These are phyloP conservation scores for Nicotiana knightiana DNA, from an alignment of 257 asterid genomes.

Conservation along the genomic window DNA sequence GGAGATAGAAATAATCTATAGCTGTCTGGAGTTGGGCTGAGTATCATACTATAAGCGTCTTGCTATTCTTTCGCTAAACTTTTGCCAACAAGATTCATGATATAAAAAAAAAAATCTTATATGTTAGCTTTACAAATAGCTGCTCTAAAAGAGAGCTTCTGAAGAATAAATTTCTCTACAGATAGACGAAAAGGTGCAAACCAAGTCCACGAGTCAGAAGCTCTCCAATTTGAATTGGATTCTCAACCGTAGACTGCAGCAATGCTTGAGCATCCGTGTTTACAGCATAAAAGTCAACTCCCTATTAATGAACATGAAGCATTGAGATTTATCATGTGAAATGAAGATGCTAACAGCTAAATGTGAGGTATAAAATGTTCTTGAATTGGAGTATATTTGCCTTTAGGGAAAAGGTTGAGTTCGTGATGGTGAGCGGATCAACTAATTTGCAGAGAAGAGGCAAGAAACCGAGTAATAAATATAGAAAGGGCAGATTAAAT, in stretches of 20 bases:
- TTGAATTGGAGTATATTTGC: neutral
- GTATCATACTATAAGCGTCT: neutral
- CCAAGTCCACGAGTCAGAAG: conserved; percentile 99
- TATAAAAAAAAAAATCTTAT: neutral
- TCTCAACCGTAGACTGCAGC: conserved; percentile 72
- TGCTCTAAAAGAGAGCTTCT: neutral
- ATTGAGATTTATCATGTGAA: conserved; percentile 13
- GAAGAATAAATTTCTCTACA: neutral
- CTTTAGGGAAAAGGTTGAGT: neutral
- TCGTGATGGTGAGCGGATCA: neutral
- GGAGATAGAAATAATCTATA: neutral
- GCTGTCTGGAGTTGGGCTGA: neutral
- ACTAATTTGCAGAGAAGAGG: neutral
- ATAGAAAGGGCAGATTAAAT: neutral
- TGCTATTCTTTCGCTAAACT: neutral
- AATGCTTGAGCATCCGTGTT: conserved; percentile 97
- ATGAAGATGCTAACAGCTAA: neutral
- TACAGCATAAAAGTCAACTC: conserved; percentile 89
- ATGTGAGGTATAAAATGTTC: neutral
- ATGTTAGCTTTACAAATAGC: neutral
- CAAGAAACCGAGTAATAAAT: neutral
- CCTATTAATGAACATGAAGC: conserved; percentile 36
- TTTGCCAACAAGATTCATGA: neutral
- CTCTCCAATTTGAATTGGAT: conserved; percentile 94
- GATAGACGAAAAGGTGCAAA: conserved; percentile 21